Evolutionary conservation across 164 flowering plant genomes (phyloP).

Genomic region (Berberis thunbergii): DNA sequence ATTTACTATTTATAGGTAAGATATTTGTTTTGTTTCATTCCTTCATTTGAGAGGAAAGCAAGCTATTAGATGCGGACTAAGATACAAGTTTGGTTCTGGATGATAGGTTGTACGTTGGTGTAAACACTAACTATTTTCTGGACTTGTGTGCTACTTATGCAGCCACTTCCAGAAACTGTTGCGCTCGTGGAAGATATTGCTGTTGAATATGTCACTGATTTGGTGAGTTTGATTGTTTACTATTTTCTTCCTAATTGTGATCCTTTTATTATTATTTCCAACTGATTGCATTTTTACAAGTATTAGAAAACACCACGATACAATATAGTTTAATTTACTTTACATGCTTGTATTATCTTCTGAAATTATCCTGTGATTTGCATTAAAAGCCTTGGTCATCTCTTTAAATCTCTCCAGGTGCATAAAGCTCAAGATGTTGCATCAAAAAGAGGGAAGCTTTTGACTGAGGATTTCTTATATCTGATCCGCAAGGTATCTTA

Average conservation of each 20-base stretch:
- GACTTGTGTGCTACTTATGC: conserved; percentile 8
- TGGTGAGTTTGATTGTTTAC: conserved; percentile 34
- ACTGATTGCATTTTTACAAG: too few relatives aligned
- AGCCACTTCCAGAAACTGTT: conserved; percentile 94
- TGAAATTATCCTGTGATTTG: background rate
- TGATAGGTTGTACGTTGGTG: background rate
- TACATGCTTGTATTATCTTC: too few relatives aligned
- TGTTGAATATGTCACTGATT: conserved; percentile 82
- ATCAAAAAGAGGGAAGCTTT: conserved; percentile 77
- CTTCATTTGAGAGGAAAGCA: too few relatives aligned
- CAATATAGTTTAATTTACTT: too few relatives aligned
- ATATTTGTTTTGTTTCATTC: too few relatives aligned
- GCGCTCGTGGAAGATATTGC: conserved; percentile 90
- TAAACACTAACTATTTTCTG: background rate
- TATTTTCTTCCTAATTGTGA: background rate
- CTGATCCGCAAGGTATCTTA: conserved; percentile 74
- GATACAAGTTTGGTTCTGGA: background rate
- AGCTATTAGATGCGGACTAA: background rate
- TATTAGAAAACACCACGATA: too few relatives aligned
- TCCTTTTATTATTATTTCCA: too few relatives aligned
- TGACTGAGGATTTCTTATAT: conserved; percentile 81
- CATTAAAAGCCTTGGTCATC: background rate
- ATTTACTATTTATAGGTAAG: too few relatives aligned
- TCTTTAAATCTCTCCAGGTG: conserved; percentile 33
- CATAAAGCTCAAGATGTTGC: conserved; percentile 90